These are phyloP conservation scores for Tylopilus cervinicoccineus DNA, from an alignment of 768 basidiomycete genomes.

Conservation along the genomic window DNA sequence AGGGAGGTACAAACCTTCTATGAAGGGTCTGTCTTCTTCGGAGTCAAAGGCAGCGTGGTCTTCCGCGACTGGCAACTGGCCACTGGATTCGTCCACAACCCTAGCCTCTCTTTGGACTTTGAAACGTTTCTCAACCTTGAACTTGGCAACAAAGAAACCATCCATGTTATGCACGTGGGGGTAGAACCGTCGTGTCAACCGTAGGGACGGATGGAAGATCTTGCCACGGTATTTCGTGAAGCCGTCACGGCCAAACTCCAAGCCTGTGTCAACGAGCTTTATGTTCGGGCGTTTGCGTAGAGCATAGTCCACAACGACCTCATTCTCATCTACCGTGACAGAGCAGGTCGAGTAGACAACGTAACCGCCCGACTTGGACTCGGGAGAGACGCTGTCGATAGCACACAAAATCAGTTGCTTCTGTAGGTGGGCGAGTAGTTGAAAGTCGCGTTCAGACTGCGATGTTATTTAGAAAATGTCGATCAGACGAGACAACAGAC, in stretches of 20 bases:
- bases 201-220: conserved; percentile 74
- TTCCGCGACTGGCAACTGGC: conserved; percentile 24
- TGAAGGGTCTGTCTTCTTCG: conserved; percentile 70
- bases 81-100: conserved; percentile 19
- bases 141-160: conserved; percentile 97
- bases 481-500: not conserved
- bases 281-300: conserved; percentile 91
- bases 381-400: conserved; percentile 89
- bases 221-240: conserved; percentile 91
- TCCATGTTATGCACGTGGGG: conserved; percentile 99
- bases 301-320: conserved; percentile 96
- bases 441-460: conserved; percentile 93
- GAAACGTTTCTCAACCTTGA: conserved; percentile 82
- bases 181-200: conserved; percentile 85
- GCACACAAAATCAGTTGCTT: conserved; percentile 98
- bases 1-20: conserved; percentile 60
- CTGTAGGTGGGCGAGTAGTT: conserved; percentile 93
- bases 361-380: conserved; percentile 88
- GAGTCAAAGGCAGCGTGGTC: conserved; percentile 58
- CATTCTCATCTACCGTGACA: conserved; percentile 97
- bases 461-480: conserved; percentile 2
- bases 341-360: conserved; percentile 99
- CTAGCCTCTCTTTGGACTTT: conserved; percentile 41
- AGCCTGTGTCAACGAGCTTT: conserved; percentile 86
- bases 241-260: conserved; percentile 91